These are phyloP conservation scores for Colletotrichum sp. DNA, from an alignment of 2,329 filamentous ascomycete genomes.

Conservation along the genomic window DNA sequence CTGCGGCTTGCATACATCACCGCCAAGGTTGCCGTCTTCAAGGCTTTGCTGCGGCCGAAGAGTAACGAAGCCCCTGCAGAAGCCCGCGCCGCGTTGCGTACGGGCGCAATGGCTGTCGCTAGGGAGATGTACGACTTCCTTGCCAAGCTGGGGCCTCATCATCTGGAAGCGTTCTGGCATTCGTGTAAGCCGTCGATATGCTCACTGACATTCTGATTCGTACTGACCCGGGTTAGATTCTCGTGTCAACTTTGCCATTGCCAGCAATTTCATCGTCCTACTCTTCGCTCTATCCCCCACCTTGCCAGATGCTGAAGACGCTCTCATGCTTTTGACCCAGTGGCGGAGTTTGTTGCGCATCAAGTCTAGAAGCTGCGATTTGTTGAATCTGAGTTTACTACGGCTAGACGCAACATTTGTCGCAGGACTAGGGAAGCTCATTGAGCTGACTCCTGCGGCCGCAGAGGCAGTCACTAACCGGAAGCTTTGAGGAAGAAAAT, in stretches of 20 bases:
- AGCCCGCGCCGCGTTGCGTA: background rate
- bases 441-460: background rate
- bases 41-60: background rate
- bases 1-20: conserved; percentile 7
- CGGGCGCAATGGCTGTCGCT: background rate
- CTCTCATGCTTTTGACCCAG: background rate
- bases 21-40: background rate
- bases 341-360: conserved; percentile 11
- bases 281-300: background rate
- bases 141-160: background rate
- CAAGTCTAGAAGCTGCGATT: conserved; percentile 12
- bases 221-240: background rate
- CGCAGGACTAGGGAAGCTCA: background rate
- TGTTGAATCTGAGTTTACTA: background rate
- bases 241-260: conserved; percentile 10
- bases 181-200: background rate
- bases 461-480: background rate
- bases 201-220: accelerated
- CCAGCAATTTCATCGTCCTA: conserved; percentile 2
- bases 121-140: conserved; percentile 10
- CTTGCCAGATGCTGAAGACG: background rate
- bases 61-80: background rate
- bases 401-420: conserved; percentile 11
- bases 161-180: conserved; percentile 11
- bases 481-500: background rate